These are phyloP conservation scores for Corymbia calophylla DNA, from an alignment of 441 rosid species.

Conservation along the genomic window DNA sequence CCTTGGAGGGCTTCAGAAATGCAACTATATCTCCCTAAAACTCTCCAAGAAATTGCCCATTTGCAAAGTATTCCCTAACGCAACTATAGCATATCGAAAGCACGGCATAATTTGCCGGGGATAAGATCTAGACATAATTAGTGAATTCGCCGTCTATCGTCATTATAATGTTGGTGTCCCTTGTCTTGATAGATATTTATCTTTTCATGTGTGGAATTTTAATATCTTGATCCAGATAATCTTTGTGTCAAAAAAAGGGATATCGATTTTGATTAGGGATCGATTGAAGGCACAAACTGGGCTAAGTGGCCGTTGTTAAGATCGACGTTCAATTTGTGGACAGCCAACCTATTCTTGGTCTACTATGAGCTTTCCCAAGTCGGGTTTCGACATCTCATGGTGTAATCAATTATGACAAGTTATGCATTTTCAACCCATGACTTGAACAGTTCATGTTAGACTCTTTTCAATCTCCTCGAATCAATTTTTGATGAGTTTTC, in stretches of 20 bases:
- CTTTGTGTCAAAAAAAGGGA: background rate
- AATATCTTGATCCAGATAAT: background rate
- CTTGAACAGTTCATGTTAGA: too few relatives aligned
- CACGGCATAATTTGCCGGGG: accelerated
- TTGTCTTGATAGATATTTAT: background rate
- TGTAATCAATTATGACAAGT: background rate
- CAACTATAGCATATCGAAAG: background rate
- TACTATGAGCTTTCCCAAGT: background rate
- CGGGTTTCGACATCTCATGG: background rate
- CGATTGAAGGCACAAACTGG: background rate
- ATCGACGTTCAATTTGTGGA: too few relatives aligned
- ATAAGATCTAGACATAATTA: background rate
- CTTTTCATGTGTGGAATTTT: background rate
- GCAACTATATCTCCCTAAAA: background rate
- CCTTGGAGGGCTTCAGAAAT: background rate
- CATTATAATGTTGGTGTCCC: background rate
- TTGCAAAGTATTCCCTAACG: background rate
- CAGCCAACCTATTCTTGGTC: background rate
- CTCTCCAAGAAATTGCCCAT: background rate
- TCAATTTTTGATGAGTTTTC: too few relatives aligned
- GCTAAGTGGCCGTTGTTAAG: background rate
- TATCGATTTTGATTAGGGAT: background rate
- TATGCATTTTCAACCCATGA: background rate
- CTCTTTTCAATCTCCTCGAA: too few relatives aligned
- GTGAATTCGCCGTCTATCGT: background rate